Percentiles rank a stretch among this genome's conserved stretches.
Conservation (phyloP, 225 moss, liverwort and hornwort genomes). For the Marchantia polymorpha region DNA sequence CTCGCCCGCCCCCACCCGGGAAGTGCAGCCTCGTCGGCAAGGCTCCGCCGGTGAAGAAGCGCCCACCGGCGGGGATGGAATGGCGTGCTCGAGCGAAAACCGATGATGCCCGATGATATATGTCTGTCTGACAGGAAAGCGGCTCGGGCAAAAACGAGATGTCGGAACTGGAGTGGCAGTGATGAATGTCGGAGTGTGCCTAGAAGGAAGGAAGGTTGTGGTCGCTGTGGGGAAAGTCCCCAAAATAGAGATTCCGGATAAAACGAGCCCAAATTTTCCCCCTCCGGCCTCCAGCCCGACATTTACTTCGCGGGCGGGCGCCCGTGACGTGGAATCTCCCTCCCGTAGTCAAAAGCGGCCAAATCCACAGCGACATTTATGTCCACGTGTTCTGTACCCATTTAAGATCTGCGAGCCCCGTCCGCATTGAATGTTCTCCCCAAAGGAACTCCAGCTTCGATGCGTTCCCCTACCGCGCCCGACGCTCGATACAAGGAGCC, state of each 20-base stretch:
- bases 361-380: neutral
- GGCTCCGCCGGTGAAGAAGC: neutral
- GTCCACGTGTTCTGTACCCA: neutral
- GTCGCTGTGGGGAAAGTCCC: neutral
- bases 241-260: neutral
- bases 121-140: conserved; percentile 3
- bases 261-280: neutral
- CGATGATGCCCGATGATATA: neutral
- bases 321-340: neutral
- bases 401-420: neutral
- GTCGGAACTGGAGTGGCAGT: neutral
- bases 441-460: neutral
- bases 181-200: neutral
- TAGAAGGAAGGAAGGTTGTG: neutral
- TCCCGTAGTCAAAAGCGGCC: neutral
- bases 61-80: neutral
- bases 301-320: neutral
- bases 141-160: neutral
- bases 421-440: neutral
- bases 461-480: neutral
- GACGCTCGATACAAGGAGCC: neutral
- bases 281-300: neutral
- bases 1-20: no score
- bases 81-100: neutral
- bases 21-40: neutral